Percentiles rank a stretch among this genome's conserved stretches.
Conservation (phyloP, 1,284 basidiomycete genomes). For the Puccinia coronata region DNA sequence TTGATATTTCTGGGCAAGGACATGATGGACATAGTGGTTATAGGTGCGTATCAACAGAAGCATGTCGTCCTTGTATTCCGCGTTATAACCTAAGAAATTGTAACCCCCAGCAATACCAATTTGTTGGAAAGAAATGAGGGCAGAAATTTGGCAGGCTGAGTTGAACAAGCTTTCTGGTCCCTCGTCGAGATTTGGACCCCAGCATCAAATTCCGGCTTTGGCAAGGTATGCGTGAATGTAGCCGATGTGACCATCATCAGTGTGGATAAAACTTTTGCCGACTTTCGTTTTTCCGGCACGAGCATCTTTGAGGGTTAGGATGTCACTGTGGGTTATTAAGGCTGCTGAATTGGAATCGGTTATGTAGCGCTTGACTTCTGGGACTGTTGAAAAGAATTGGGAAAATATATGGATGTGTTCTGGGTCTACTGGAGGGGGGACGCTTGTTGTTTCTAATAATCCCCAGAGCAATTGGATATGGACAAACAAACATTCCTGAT, state of each 20-base stretch:
- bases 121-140: conserved; percentile 24
- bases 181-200: conserved; percentile 38
- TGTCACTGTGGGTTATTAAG: too few species aligned
- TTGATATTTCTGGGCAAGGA: not conserved
- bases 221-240: conserved; percentile 27
- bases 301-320: not conserved
- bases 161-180: conserved; percentile 28
- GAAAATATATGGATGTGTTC: conserved; percentile 10
- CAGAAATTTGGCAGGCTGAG: conserved; percentile 3
- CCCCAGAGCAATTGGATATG: conserved; percentile 25
- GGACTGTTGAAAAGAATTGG: not conserved
- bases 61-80: not conserved
- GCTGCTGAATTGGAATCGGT: not conserved
- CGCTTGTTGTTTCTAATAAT: not conserved
- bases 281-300: conserved; percentile 17
- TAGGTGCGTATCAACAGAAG: not conserved
- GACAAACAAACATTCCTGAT: conserved; percentile 8
- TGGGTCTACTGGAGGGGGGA: not conserved
- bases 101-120: conserved; percentile 4
- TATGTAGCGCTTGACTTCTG: not conserved
- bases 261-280: conserved; percentile 7
- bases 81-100: conserved; percentile 18
- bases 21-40: conserved; percentile 44
- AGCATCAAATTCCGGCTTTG: conserved; percentile 23
- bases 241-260: not conserved